Evolutionary conservation across 2,329 filamentous ascomycete genomes (phyloP), one percentile per base, ranked within the genome.

Genomic region (Talaromyces rugulosus): DNA sequence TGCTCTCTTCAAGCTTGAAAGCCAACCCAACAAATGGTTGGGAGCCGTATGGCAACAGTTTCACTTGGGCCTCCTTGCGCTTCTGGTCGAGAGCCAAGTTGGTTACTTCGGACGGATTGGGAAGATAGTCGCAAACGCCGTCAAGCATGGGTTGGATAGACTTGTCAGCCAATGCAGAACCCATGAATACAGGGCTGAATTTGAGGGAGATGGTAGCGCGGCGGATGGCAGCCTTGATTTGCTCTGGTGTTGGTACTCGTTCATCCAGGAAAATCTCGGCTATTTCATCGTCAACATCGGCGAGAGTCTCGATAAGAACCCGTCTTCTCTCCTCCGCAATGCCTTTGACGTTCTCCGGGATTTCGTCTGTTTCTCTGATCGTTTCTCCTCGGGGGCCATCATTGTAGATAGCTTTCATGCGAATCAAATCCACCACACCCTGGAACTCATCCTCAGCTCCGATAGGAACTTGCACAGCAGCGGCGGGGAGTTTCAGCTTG

Each of bases 1-100:
- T 97, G 80, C 94, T 96, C 80, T 99, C 95, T 83, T 99, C 95
- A 27, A 99, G 87, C 83, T 99, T 99, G 84, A 99, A 99, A 9
- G 95, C 95, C 65, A 99, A 83, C 56, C 95, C 95, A 61, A 97
- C 92, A 72, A 98, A 97, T 0, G 95, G 95, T 28, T 96, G 82
- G 27, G 91, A 89, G 78, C 96, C 95, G 81, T 98, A 97, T 1
- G 94, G 92, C 18, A 97, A 87, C 61, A 99, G 86, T 75, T 94
- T 90, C 63, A 96, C 93, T 2, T 87, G 84, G 56, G 88, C 85
- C 77, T 99, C 95, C 51, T 82, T 82, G 70, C 90, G 87, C 72
- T 88, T 86, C 74, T 88, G 89, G 77, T 99, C 94, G 61, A 99
- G 85, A 6, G 93, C 95, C 71, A 90, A 80, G 79, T 98, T 98